Evolutionary conservation across 805 yeast genomes (phyloP).

Genomic region (Monosporozyma yasuniensis): DNA sequence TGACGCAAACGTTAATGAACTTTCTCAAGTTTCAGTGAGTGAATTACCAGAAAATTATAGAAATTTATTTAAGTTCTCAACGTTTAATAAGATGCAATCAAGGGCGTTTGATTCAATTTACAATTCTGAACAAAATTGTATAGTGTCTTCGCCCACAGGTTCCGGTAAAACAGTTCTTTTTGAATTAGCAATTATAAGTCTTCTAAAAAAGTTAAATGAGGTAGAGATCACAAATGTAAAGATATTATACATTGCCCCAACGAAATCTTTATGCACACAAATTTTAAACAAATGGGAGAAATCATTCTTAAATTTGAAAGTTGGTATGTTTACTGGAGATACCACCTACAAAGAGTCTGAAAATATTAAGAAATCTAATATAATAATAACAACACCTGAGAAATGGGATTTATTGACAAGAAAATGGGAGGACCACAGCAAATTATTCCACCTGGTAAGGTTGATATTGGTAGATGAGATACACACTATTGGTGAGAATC

Average conservation of each 20-base stretch:
- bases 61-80: constrained; percentile 11
- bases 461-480: constrained; percentile 43
- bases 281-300: constrained; percentile 38
- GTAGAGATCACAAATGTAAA: constrained; percentile 13
- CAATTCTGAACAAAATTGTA: constrained; percentile 32
- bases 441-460: constrained; percentile 34
- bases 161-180: constrained; percentile 51
- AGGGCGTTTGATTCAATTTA: constrained; percentile 34
- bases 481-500: constrained; percentile 36
- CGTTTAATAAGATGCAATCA: constrained; percentile 44
- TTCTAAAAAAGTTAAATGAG: constrained; percentile 16
- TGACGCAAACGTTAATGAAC: background rate
- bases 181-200: constrained; percentile 41
- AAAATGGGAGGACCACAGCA: constrained; percentile 38
- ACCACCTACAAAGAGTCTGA: constrained; percentile 39
- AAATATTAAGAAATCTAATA: constrained; percentile 38
- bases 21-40: constrained; percentile 1
- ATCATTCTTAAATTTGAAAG: constrained; percentile 36
- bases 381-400: constrained; percentile 53
- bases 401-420: constrained; percentile 53
- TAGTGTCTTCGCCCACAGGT: constrained; percentile 49
- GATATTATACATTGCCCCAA: constrained; percentile 48
- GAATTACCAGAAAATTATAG: constrained; percentile 34
- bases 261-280: constrained; percentile 48
- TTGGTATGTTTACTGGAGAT: constrained; percentile 49